Base-by-base conservation (phyloP, 2,329 filamentous ascomycete genomes). In the Diaporthe vaccinii region DNA sequence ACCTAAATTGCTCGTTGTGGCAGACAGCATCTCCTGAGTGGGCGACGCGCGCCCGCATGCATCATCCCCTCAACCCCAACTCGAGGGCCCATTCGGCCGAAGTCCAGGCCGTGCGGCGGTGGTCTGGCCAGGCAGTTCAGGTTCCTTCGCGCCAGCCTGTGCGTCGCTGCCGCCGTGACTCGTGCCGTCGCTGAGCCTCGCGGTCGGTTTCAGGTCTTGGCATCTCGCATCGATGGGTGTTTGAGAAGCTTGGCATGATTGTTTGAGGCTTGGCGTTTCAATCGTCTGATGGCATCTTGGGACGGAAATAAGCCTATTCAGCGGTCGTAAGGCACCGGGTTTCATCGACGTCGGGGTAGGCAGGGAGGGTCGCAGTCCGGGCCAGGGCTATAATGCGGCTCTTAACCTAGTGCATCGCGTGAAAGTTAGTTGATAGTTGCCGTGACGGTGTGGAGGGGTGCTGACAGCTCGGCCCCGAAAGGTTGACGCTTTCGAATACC, bases 201-300 rank as follows among this genome's bases (percentile, higher is more conserved):
- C 61, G 41, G n/a, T 25, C 8, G 41, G 61, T 65, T 65, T 65
- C 61, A 49, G 25, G 25, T 39, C 15, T 31, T 65, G 61, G 61
- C 61, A 65, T 46, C 25, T 34, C 41, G 41, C 41, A 8, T 49
- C 41, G 41, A n/a, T n/a, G 28, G 41, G 8, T 34, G 61, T 65
- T 49, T 46, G 41, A 65, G 34, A 28, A 59, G 61, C 61, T 65
- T 65, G 61, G 61, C 61, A 17, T 65, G 28, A 65, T 46, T 65
- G 61, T 65, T 65, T 65, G 61, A 49, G 61, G 61, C 61, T 65
- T 65, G 61, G 61, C 61, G 61, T 65, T 49, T 65, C 61, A n/a
- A 49, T 49, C 61, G 20, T 65, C 61, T 34, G 61, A 49, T 65
- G 17, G 28, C 8, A n/a, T 28, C 20, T 34, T 65, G 25, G 61